Conservation (phyloP, 805 yeast genomes). For the Tetrapisispora iriomotensis region DNA sequence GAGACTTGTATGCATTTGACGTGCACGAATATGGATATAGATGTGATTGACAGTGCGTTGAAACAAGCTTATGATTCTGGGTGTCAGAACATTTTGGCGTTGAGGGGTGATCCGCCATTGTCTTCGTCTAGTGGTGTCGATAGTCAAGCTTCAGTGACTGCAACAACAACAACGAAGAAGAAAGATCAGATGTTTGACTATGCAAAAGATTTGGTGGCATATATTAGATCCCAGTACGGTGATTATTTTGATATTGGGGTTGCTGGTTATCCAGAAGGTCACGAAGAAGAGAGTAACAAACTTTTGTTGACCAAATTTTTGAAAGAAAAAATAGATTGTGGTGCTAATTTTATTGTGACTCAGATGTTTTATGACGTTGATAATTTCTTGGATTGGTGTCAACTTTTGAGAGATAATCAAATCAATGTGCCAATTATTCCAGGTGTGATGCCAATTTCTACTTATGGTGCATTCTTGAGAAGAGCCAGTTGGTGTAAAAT, state of each 20-base stretch:
- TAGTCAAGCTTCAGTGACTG: not conserved
- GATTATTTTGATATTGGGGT: conserved; percentile 90
- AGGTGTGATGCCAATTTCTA: conserved; percentile 98
- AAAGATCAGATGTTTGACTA: conserved; percentile 57
- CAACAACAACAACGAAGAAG: conserved; percentile 29
- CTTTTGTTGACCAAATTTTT: conserved; percentile 45
- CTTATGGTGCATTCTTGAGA: conserved; percentile 84
- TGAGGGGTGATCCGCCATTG: conserved; percentile 91
- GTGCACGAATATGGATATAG: conserved; percentile 86
- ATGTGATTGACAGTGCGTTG: conserved; percentile 74
- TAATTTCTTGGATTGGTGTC: conserved; percentile 74
- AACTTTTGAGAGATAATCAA: conserved; percentile 56
- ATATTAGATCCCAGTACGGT: conserved; percentile 71
- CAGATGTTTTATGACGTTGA: conserved; percentile 97
- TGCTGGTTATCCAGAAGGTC: conserved; percentile 97
- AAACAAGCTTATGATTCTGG: conserved; percentile 81
- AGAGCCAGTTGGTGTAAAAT: conserved; percentile 93
- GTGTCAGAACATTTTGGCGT: conserved; percentile 88
- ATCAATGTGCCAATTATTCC: conserved; percentile 84
- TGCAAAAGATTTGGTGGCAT: conserved; percentile 75
- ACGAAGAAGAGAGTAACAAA: conserved; percentile 65
- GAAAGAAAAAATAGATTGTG: conserved; percentile 85
- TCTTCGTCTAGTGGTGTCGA: conserved; percentile 25
- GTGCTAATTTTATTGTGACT: conserved; percentile 88
- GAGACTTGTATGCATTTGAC: conserved; percentile 98